Conservation (phyloP, 1,139 yeast species). For the Suhomyces chickasaworum region DNA sequence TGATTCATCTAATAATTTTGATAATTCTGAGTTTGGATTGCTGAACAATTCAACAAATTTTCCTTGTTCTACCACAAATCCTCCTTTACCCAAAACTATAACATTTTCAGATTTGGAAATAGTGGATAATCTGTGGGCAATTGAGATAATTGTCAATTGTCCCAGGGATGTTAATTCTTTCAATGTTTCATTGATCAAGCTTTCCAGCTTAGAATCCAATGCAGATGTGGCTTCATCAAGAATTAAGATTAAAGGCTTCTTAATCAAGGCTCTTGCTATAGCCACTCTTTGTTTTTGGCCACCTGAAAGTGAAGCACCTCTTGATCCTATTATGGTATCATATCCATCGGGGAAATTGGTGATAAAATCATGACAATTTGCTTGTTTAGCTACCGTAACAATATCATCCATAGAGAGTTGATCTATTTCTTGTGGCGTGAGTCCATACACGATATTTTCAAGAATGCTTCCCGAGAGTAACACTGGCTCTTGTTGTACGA, state of each 20-base stretch:
- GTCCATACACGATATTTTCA: constrained; percentile 80
- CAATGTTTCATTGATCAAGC: constrained; percentile 61
- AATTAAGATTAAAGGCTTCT: constrained; percentile 61
- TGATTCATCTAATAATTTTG: constrained; percentile 46
- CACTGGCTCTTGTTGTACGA: constrained; percentile 89
- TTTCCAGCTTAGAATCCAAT: constrained; percentile 72
- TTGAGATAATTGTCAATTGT: constrained; percentile 82
- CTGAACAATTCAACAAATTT: constrained; percentile 46
- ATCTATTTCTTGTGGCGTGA: constrained; percentile 53
- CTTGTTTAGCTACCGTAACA: constrained; percentile 47
- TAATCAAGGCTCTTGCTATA: constrained; percentile 75
- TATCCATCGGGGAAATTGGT: constrained; percentile 52
- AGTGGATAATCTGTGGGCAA: constrained; percentile 89
- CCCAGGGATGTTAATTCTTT: constrained; percentile 53
- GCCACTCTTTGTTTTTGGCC: constrained; percentile 93
- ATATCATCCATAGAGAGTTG: constrained; percentile 44
- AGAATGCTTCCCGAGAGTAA: constrained; percentile 75
- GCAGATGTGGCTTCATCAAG: constrained; percentile 84
- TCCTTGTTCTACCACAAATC: constrained; percentile 48
- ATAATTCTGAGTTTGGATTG: constrained; percentile 45
- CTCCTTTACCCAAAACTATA: constrained; percentile 54
- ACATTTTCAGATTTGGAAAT: constrained; percentile 58
- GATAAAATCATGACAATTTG: constrained; percentile 59
- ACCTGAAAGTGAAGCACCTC: constrained; percentile 68
- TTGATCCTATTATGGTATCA: constrained; percentile 54